A percentile compares a stretch with the other conserved stretches of the same genome.
Conservation (phyloP, 1,284 basidiomycete genomes). For the Hortiboletus rubellus region DNA sequence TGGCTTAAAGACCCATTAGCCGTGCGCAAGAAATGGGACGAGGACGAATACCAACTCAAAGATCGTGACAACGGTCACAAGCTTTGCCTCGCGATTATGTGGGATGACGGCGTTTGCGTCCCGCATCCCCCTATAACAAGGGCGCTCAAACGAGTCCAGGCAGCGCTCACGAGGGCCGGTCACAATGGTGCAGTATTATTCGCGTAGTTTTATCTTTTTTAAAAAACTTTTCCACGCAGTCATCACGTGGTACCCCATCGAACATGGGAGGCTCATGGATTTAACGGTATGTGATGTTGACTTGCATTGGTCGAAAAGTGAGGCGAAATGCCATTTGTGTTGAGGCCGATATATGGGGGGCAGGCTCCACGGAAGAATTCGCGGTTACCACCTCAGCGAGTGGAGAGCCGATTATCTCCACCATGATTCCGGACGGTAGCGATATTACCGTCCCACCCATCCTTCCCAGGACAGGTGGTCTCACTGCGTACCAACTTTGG, state of each 20-base stretch:
- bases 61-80: conserved; percentile 59
- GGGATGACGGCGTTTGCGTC: conserved; percentile 59
- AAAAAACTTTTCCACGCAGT: conserved; percentile 22
- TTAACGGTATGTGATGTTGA: conserved; percentile 35
- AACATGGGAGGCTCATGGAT: conserved; percentile 40
- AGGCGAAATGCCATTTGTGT: not conserved
- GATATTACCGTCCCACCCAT: conserved; percentile 23
- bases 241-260: conserved; percentile 45
- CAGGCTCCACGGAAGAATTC: conserved; percentile 49
- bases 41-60: conserved; percentile 55
- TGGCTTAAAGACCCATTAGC: conserved; percentile 71
- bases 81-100: conserved; percentile 63
- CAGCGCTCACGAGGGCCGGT: conserved; percentile 62
- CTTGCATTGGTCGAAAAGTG: not conserved
- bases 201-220: not conserved
- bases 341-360: conserved; percentile 43
- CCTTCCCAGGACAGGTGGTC: conserved; percentile 19
- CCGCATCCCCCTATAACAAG: conserved; percentile 73
- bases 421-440: conserved; percentile 43
- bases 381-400: conserved; percentile 37
- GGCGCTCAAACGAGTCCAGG: conserved; percentile 58
- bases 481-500: conserved; percentile 56
- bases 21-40: conserved; percentile 63
- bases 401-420: conserved; percentile 53
- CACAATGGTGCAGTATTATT: conserved; percentile 54